Evolutionary conservation across 164 flowering plant genomes (phyloP).

Genomic region (Buxus sempervirens): DNA sequence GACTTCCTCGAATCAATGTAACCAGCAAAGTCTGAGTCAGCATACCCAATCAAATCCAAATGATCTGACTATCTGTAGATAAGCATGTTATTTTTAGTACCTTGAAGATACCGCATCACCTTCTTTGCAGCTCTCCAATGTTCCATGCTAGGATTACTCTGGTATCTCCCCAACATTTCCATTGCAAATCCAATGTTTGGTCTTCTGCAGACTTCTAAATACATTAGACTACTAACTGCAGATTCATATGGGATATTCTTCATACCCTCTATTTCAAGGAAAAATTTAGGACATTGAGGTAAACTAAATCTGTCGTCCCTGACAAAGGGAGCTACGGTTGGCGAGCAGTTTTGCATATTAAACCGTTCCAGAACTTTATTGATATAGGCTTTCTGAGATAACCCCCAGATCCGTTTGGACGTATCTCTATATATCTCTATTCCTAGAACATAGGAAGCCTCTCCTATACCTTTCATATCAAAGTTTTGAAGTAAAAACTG

Average conservation of each 20-base stretch:
- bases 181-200: background rate
- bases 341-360: no score
- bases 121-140: background rate
- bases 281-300: background rate
- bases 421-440: constrained; percentile 3
- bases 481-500: background rate
- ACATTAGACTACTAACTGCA: background rate
- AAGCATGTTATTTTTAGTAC: background rate
- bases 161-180: background rate
- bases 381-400: no score
- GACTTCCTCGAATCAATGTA: background rate
- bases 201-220: background rate
- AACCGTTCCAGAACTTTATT: no score
- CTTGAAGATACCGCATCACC: background rate
- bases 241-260: background rate
- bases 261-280: background rate
- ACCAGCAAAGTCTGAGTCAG: background rate
- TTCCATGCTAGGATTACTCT: background rate
- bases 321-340: background rate
- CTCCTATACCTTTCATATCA: no score
- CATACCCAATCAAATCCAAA: background rate
- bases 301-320: background rate
- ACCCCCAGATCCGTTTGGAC: no score
- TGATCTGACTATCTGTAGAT: background rate
- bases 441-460: no score